Percentiles rank a stretch among this genome's conserved stretches.
Evolutionary conservation across 768 basidiomycete species (phyloP).

Genomic region (Collybiopsis confluens): DNA sequence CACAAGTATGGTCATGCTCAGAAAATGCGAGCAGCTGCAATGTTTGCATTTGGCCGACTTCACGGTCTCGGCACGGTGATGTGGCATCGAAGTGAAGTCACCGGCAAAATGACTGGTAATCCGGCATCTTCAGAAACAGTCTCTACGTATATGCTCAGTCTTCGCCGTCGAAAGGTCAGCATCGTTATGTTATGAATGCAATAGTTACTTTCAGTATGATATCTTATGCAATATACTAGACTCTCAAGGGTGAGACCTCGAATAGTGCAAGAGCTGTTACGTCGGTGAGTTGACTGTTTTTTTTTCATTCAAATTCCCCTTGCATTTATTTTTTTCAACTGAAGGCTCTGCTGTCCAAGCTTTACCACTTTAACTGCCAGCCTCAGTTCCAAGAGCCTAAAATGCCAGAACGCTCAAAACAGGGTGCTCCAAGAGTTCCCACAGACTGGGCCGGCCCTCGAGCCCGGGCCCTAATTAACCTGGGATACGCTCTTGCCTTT

Average conservation of each 20-base stretch:
- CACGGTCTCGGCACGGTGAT: constrained; percentile 19
- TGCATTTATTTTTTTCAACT: too few relatives aligned
- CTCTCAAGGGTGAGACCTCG: constrained; percentile 19
- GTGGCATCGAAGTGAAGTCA: constrained; percentile 24
- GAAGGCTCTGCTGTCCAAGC: too few relatives aligned
- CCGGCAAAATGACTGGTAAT: constrained; percentile 22
- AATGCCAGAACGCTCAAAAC: too few relatives aligned
- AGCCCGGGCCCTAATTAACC: too few relatives aligned
- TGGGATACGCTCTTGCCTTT: too few relatives aligned
- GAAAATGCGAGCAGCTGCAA: constrained; percentile 30
- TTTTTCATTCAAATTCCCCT: too few relatives aligned
- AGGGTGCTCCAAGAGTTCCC: too few relatives aligned
- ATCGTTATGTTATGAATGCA: neutral
- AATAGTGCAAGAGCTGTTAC: constrained; percentile 25
- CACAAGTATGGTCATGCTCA: constrained; percentile 29
- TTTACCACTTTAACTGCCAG: too few relatives aligned
- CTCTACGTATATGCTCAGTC: constrained; percentile 23
- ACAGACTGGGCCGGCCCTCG: too few relatives aligned
- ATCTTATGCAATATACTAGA: neutral
- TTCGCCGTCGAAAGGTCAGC: constrained; percentile 21
- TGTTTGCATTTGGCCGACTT: constrained; percentile 24
- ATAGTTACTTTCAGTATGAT: neutral
- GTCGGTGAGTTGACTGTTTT: constrained; percentile 16
- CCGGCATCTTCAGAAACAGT: constrained; percentile 23
- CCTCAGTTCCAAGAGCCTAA: too few relatives aligned